phyloP scores from a whole-genome alignment of 1,284 basidiomycete genomes.

The Leccinum pachyderme region DNA sequence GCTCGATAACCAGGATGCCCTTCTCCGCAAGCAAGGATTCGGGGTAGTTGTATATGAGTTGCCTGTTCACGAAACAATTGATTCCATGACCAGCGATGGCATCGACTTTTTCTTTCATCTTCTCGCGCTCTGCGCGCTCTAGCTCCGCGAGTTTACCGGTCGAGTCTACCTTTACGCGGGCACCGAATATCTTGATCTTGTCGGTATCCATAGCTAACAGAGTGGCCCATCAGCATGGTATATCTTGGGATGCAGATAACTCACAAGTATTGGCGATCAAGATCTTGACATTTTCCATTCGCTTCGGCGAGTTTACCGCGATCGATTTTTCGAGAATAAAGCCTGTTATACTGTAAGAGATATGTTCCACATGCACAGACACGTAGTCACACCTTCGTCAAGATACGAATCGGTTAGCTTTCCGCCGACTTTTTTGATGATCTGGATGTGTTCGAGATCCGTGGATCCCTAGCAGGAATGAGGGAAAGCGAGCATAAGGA shows the following conservation, averaged over 20 bases:
- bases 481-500: constrained; percentile 7
- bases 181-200: constrained; percentile 99
- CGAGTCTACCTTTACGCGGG: constrained; percentile 92
- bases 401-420: constrained; percentile 99
- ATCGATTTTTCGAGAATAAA: constrained; percentile 99
- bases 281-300: constrained; percentile 94
- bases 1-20: constrained; percentile 96
- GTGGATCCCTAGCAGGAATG: constrained; percentile 73
- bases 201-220: constrained; percentile 95
- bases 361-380: background rate
- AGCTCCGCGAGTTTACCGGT: constrained; percentile 97
- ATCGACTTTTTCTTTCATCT: constrained; percentile 99
- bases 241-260: constrained; percentile 29
- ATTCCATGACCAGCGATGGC: constrained; percentile 94
- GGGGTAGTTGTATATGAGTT: constrained; percentile 99
- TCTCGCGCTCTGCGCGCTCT: constrained; percentile 95
- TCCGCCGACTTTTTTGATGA: constrained; percentile 99
- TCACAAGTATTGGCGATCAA: constrained; percentile 95
- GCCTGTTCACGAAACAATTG: constrained; percentile 98
- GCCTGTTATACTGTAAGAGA: constrained; percentile 45
- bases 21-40: constrained; percentile 92
- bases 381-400: constrained; percentile 71
- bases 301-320: constrained; percentile 92
- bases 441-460: constrained; percentile 97
- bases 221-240: background rate